These are phyloP conservation scores for Ophiocordyceps sinensis DNA, from an alignment of 2,329 filamentous ascomycete genomes.

Conservation along the genomic window DNA sequence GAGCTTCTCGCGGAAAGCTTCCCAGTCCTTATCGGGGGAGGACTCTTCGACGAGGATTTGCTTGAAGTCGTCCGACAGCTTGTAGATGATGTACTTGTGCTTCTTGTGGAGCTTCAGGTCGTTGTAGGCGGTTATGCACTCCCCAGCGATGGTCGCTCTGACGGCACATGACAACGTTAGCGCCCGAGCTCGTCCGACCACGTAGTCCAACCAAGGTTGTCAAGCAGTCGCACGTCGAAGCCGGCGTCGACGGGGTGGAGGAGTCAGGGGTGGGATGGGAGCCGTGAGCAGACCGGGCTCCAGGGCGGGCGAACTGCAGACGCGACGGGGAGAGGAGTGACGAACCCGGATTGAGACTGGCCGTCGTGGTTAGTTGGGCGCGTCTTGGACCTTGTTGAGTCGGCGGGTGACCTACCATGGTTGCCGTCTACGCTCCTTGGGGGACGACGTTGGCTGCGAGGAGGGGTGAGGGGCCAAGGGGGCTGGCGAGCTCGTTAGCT, in stretches of 20 bases:
- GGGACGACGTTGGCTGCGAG: conserved; percentile 12
- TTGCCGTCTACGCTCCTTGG: conserved; percentile 15
- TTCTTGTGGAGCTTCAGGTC: conserved; percentile 72
- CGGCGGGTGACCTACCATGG: conserved; percentile 22
- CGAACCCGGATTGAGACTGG: conserved; percentile 57
- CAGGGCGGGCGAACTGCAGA: not conserved
- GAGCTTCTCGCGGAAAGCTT: conserved; percentile 62
- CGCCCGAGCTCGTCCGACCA: conserved; percentile 6
- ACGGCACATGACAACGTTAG: conserved; percentile 9
- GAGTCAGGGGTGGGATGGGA: not conserved
- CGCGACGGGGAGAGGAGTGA: conserved; percentile 12
- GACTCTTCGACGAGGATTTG: conserved; percentile 69
- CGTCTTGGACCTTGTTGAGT: not conserved
- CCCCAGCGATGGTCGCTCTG: conserved; percentile 58
- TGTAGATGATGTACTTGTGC: conserved; percentile 79
- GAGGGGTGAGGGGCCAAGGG: conserved; percentile 6
- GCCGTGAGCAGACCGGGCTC: not conserved
- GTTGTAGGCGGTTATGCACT: conserved; percentile 61
- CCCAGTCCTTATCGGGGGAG: conserved; percentile 52
- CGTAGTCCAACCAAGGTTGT: not conserved
- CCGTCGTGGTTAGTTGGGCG: not conserved
- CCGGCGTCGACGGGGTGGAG: not conserved
- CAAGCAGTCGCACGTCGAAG: not conserved
- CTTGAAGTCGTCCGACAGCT: conserved; percentile 71
- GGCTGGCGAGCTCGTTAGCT: conserved; percentile 11